phyloP scores from a whole-genome alignment of 768 basidiomycete genomes.

The Tremella mesenterica region DNA sequence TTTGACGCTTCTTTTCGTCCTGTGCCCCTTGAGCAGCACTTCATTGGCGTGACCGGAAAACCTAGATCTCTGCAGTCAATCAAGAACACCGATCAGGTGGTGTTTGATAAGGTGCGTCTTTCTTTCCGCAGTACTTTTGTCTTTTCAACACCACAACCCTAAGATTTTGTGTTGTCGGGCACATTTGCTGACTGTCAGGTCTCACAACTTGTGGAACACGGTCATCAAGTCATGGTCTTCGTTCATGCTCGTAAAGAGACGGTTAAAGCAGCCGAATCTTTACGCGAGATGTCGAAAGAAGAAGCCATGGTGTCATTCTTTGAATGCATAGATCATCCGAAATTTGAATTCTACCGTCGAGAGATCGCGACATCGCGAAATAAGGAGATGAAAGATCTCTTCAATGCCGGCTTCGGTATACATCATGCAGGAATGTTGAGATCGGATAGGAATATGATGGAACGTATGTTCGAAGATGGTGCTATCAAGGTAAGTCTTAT shows the following conservation, averaged over 20 bases:
- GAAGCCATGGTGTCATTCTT: constrained; percentile 72
- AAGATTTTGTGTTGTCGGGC: not conserved
- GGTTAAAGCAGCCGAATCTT: constrained; percentile 73
- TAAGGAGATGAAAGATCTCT: constrained; percentile 92
- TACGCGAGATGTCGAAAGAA: constrained; percentile 64
- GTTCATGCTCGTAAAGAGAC: constrained; percentile 98
- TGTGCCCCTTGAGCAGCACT: constrained; percentile 93
- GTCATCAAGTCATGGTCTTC: constrained; percentile 99
- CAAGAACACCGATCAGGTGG: constrained; percentile 76
- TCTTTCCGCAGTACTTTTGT: not conserved
- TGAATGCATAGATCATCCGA: constrained; percentile 70
- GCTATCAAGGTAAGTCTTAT: constrained; percentile 66
- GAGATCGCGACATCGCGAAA: constrained; percentile 75
- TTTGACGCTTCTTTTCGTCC: constrained; percentile 97
- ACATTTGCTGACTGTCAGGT: constrained; percentile 47
- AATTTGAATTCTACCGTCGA: constrained; percentile 64
- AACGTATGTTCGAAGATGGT: constrained; percentile 80
- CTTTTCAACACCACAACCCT: not conserved
- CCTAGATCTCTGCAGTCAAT: constrained; percentile 61
- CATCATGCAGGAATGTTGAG: constrained; percentile 98
- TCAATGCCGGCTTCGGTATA: constrained; percentile 87
- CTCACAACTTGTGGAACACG: constrained; percentile 70
- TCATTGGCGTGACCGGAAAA: constrained; percentile 87
- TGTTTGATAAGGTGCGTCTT: constrained; percentile 60
- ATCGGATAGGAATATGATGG: constrained; percentile 88